phyloP scores from a whole-genome alignment of 371 early-diverging fungal species.

The Rhizopus delemar region DNA sequence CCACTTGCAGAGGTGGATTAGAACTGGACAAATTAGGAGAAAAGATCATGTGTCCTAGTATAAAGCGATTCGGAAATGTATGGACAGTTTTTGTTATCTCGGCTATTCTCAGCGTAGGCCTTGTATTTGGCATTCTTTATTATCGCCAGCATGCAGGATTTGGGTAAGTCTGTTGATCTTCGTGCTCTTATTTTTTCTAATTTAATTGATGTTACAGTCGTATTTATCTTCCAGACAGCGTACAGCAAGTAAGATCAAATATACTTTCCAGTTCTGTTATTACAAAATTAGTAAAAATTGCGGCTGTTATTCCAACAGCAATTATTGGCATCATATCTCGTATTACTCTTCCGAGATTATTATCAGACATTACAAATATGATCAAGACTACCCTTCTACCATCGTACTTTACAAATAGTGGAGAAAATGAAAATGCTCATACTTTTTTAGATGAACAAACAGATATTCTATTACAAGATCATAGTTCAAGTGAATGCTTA shows the following conservation, averaged over 20 bases:
- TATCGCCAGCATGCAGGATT: conserved; percentile 40
- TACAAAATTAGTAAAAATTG: conserved; percentile 39
- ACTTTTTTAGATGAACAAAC: conserved; percentile 50
- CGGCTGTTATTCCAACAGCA: conserved; percentile 42
- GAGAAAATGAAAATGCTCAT: conserved; percentile 36
- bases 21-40: conserved; percentile 53
- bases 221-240: conserved; percentile 45
- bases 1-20: conserved; percentile 66
- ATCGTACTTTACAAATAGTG: conserved; percentile 24
- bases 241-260: conserved; percentile 20
- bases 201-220: conserved; percentile 15
- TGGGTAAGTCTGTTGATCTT: conserved; percentile 26
- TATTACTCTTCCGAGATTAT: conserved; percentile 38
- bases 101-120: conserved; percentile 40
- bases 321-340: conserved; percentile 42
- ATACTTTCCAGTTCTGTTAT: conserved; percentile 36
- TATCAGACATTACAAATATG: conserved; percentile 27
- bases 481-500: conserved; percentile 43
- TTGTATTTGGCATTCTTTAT: conserved; percentile 36
- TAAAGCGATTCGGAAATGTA: conserved; percentile 28
- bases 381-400: conserved; percentile 31
- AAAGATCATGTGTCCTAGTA: conserved; percentile 70
- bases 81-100: conserved; percentile 42
- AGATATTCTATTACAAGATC: conserved; percentile 50
- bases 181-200: background rate